A percentile compares a stretch with the other conserved stretches of the same genome.
Conservation (phyloP, 2,329 filamentous ascomycete species). For the Pseudogymnoascus sp. region DNA sequence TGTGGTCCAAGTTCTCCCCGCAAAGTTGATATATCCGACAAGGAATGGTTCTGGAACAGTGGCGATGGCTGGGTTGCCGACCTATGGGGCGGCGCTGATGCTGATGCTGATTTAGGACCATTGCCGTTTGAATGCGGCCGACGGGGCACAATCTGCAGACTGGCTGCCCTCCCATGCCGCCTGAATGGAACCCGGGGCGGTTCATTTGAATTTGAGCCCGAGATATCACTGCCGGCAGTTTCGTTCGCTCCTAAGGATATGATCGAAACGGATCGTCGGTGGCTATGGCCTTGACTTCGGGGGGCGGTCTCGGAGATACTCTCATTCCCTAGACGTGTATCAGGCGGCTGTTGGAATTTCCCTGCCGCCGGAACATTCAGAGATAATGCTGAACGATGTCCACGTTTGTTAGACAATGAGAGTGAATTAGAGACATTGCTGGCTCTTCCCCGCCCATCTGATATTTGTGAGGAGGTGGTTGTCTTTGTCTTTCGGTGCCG, state of each 20-base stretch:
- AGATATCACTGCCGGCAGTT: conserved; percentile 23
- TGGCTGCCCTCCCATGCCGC: conserved; percentile 71
- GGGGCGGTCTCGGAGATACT: conserved; percentile 17
- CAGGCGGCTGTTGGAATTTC: conserved; percentile 13
- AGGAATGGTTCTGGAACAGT: conserved; percentile 22
- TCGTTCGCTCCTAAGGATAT: conserved; percentile 62
- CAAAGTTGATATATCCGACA: conserved; percentile 3
- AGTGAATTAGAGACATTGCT: conserved; percentile 25
- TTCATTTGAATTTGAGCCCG: conserved; percentile 28
- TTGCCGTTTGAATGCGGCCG: conserved; percentile 35
- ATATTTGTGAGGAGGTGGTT: conserved; percentile 19
- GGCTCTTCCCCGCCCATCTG: conserved; percentile 15
- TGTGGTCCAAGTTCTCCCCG: neutral
- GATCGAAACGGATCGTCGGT: conserved; percentile 74
- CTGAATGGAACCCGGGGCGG: conserved; percentile 47
- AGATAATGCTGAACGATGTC: conserved; percentile 63
- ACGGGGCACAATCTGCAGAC: conserved; percentile 65
- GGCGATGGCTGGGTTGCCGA: conserved; percentile 30
- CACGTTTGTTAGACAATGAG: conserved; percentile 34
- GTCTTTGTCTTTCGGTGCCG: conserved; percentile 22
- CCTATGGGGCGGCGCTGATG: conserved; percentile 21
- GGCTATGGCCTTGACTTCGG: conserved; percentile 43
- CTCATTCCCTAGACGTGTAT: conserved; percentile 21
- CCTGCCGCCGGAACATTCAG: conserved; percentile 44
- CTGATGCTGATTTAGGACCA: conserved; percentile 33